These are phyloP conservation scores for Malassezia psittaci DNA, from an alignment of 1,284 basidiomycete genomes.

Conservation along the genomic window DNA sequence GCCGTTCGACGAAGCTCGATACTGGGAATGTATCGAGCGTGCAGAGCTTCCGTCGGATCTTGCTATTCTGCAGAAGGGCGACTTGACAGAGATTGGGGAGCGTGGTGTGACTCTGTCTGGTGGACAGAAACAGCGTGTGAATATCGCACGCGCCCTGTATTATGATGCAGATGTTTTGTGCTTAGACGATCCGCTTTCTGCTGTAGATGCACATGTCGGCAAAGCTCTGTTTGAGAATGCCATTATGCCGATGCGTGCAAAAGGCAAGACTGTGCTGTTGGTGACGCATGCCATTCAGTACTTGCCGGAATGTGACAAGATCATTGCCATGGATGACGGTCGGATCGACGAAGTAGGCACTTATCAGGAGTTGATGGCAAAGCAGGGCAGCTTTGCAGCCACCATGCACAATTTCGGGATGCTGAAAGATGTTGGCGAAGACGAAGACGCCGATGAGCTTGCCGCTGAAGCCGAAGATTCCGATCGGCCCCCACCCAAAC, in stretches of 20 bases:
- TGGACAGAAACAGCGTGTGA: constrained; percentile 60
- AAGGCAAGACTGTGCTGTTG: constrained; percentile 38
- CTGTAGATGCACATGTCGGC: constrained; percentile 49
- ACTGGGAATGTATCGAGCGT: constrained; percentile 41
- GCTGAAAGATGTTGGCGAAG: constrained; percentile 3
- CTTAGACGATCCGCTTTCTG: constrained; percentile 66
- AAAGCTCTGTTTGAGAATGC: constrained; percentile 45
- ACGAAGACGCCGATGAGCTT: constrained; percentile 15
- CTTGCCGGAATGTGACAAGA: constrained; percentile 56
- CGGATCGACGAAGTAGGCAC: constrained; percentile 59
- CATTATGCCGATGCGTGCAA: constrained; percentile 29
- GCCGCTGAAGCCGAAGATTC: constrained; percentile 11
- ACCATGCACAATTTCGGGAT: constrained; percentile 14
- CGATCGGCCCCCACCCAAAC: neutral
- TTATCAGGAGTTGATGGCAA: constrained; percentile 55
- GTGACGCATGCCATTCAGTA: constrained; percentile 51
- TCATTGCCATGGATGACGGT: constrained; percentile 66
- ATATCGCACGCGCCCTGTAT: constrained; percentile 65
- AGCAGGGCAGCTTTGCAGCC: constrained; percentile 54
- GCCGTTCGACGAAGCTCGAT: constrained; percentile 52
- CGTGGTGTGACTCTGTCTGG: constrained; percentile 52
- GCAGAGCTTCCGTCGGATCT: constrained; percentile 54
- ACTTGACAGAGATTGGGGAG: constrained; percentile 59
- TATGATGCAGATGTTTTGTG: constrained; percentile 59
- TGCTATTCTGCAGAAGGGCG: constrained; percentile 63